Evolutionary conservation across 768 basidiomycete genomes (phyloP), one percentile per base, ranked within the genome.

Genomic region (Brasilioporus rufonigricans): DNA sequence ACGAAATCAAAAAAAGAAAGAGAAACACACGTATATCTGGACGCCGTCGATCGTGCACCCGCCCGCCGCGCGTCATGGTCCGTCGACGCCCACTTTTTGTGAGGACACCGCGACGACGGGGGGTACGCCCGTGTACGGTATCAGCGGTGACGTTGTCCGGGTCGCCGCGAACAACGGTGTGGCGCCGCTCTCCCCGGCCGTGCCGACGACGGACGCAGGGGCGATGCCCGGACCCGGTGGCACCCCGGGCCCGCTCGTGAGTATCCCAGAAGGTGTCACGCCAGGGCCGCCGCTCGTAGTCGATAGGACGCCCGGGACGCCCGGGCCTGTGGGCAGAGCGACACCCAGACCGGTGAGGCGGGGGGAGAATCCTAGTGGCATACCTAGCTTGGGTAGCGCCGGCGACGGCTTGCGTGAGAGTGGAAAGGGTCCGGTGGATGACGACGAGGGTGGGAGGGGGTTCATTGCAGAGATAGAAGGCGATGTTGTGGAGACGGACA

Each of bases 271-370:
- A 1, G 60, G 32, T 12, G 46, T 65, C n/a, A 67, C 56, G 11
- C 64, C 61, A 33, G 65, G 62, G 2, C 61, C 65, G 10, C 52
- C 38, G 16, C 16, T 40, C 32, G 60, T 4, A 7, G 56, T 44
- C 9, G 66, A 65, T 32, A 67, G 36, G 32, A 67, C 64, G 21
- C 66, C 66, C 0, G 66, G 66, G 11, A 68, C 58, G 8, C 66
- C 66, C 0, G 66, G 66, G 5, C 66, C 66, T 2, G 62, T 64
- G 1, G 66, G 65, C 9, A 59, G 69, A 35, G 66, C 64, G 24
- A 71, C 63, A 8, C 68, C 68, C 9, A 68, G 68, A 12, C 68
- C 70, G 3, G 68, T 48, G 23, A 70, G 66, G 14, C 68, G 68
- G 1, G 68, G 68, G 1, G 68, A 68, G 56, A 60, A 70, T 5